A percentile compares a stretch with the other conserved stretches of the same genome.
phyloP scores from a whole-genome alignment of 2,329 filamentous ascomycete species.

The Amauroascus verrucosus region DNA sequence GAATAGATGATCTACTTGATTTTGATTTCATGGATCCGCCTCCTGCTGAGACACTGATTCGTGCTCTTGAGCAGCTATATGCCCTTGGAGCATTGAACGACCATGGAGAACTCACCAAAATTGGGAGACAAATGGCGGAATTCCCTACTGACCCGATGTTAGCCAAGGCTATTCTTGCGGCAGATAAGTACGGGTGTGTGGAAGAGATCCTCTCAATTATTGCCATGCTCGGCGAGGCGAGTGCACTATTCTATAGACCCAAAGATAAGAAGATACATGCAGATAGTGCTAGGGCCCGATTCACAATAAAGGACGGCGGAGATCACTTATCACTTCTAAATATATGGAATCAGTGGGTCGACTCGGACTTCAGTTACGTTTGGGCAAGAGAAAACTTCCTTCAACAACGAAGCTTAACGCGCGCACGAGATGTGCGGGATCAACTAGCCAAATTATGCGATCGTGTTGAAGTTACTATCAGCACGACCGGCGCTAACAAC shows the following conservation, averaged over 20 bases:
- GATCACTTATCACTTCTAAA: constrained; percentile 84
- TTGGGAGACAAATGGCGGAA: constrained; percentile 89
- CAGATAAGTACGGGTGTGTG: constrained; percentile 83
- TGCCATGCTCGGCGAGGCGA: constrained; percentile 84
- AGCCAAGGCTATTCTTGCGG: constrained; percentile 76
- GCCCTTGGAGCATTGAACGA: constrained; percentile 82
- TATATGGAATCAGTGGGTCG: constrained; percentile 92
- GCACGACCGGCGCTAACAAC: constrained; percentile 60
- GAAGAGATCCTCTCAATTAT: constrained; percentile 88
- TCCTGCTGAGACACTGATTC: constrained; percentile 77
- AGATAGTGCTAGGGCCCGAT: constrained; percentile 77
- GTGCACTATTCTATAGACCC: constrained; percentile 82
- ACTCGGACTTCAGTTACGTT: constrained; percentile 75
- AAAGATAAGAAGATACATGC: constrained; percentile 97
- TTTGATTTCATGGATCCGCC: constrained; percentile 97
- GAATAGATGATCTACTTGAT: constrained; percentile 82
- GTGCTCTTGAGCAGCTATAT: constrained; percentile 81
- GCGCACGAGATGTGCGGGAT: constrained; percentile 83
- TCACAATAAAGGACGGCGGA: constrained; percentile 81
- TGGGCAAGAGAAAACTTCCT: constrained; percentile 92
- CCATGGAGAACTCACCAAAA: constrained; percentile 75
- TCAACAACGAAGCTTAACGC: constrained; percentile 77
- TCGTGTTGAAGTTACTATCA: constrained; percentile 67
- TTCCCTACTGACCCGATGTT: constrained; percentile 90
- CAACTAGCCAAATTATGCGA: constrained; percentile 89